Evolutionary conservation across 1,284 basidiomycete species (phyloP).

Genomic region (Anthracocystis walkeri): DNA sequence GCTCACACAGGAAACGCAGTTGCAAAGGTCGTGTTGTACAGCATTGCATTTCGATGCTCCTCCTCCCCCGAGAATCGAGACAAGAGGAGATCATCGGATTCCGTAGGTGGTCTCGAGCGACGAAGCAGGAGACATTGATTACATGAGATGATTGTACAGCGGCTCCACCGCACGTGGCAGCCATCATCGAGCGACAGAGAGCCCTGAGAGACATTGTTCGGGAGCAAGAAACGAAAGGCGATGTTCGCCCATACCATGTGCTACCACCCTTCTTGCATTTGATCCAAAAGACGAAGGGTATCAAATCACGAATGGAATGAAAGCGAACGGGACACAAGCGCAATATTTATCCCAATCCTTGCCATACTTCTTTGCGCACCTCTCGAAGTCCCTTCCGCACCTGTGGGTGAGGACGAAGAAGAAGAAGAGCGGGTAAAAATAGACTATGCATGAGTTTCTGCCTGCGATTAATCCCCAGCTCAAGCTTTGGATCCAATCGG

Average conservation of each 20-base stretch:
- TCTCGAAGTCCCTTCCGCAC: conserved; percentile 69
- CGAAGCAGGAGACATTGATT: not conserved
- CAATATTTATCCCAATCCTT: conserved; percentile 70
- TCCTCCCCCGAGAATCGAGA: no score
- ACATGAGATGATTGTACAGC: not conserved
- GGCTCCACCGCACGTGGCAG: not conserved
- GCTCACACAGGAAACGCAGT: no score
- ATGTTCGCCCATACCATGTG: not conserved
- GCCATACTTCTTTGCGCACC: conserved; percentile 83
- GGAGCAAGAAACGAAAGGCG: not conserved
- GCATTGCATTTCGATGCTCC: no score
- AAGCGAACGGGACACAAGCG: conserved; percentile 92
- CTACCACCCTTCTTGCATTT: not conserved
- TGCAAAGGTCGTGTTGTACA: no score
- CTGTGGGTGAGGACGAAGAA: conserved; percentile 65
- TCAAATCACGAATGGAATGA: conserved; percentile 78
- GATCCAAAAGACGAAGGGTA: not conserved
- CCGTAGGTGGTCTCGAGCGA: no score
- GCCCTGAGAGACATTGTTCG: not conserved
- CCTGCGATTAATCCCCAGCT: conserved; percentile 92
- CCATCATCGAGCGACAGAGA: not conserved
- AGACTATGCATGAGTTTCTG: conserved; percentile 85
- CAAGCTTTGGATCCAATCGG: conserved; percentile 80
- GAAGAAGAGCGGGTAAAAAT: conserved; percentile 76
- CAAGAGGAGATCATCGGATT: no score